Evolutionary conservation across 2,329 filamentous ascomycete genomes (phyloP), one percentile per base, ranked within the genome.

Genomic region (Ophioceras dolichostomum): DNA sequence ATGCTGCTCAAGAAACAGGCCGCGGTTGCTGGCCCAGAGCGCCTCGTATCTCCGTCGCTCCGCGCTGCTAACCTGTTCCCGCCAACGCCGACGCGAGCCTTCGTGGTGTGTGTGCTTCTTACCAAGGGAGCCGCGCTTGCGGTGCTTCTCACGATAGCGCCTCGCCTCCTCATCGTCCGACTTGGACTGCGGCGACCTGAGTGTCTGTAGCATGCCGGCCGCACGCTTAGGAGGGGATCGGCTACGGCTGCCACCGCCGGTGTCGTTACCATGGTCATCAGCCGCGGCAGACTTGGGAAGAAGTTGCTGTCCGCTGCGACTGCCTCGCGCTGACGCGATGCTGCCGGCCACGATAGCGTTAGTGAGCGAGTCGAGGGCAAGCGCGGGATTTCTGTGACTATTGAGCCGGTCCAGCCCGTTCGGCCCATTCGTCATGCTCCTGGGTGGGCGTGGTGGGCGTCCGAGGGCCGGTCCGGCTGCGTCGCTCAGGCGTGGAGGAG

Each of bases 21-120:
- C 83, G 34, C 76, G 74, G 49, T 91, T 91, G 30, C 82, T 84
- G 2, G 84, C 84, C 83, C 83, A 91, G 1, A 91, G 72, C 3
- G 81, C 84, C 55, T 89, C 84, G 55, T 91, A 91, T 2, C 84
- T 70, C 50, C 82, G 83, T n/a, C 81, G 66, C 51, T 91, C 83
- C 5, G 74, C 65, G 34, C 74, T 69, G 0, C 79, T 83, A 30
- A 91, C 73, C 42, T 76, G 68, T 46, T 88, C 83, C 30, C 82
- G 72, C 84, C 84, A 91, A 6, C 82, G 73, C 49, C 76, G 79
- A 14, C 83, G 71, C 4, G 80, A 70, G 0, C 80, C 83, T 52
- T 89, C 83, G 47, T 84, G 76, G 49, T 91, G 83, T 1, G 77
- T 71, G 53, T 88, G 83, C 41, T 81, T 78, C 34, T 43, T 45